These are phyloP conservation scores for Citrullus colocynthis DNA, from an alignment of 306 rosid species.

Conservation along the genomic window DNA sequence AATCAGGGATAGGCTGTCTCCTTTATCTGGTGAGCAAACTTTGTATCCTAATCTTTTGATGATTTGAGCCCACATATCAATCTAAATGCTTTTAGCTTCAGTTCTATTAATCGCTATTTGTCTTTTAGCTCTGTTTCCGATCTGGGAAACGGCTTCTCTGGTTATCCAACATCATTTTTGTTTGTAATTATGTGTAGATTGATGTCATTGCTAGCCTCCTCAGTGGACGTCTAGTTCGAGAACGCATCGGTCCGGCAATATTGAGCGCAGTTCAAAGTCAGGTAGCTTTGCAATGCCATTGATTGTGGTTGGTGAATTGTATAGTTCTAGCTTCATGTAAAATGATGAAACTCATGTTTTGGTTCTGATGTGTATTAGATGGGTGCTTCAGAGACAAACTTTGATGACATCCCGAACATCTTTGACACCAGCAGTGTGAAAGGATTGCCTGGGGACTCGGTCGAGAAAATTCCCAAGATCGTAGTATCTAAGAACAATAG, in stretches of 20 bases:
- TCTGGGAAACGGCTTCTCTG: neutral
- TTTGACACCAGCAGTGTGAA: constrained; percentile 78
- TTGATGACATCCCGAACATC: constrained; percentile 77
- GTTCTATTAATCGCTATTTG: neutral
- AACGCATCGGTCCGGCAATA: constrained; percentile 97
- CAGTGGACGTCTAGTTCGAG: constrained; percentile 94
- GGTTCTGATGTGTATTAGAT: constrained; percentile 37
- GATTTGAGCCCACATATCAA: neutral
- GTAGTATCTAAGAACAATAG: constrained; percentile 48
- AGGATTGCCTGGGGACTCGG: constrained; percentile 77
- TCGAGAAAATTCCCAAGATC: constrained; percentile 79
- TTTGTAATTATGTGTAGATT: constrained; percentile 38
- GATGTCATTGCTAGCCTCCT: constrained; percentile 93
- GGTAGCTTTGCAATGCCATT: constrained; percentile 36
- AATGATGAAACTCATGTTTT: constrained; percentile 10
- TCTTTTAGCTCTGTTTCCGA: neutral
- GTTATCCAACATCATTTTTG: constrained; percentile 4
- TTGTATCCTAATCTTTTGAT: constrained; percentile 1
- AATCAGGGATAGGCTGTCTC: constrained; percentile 91
- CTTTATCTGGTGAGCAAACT: constrained; percentile 67
- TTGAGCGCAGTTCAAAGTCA: constrained; percentile 98
- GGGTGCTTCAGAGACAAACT: constrained; percentile 81
- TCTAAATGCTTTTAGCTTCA: neutral
- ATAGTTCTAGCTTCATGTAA: neutral
- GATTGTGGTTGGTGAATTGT: neutral